These are phyloP conservation scores for Cladosporium sp. DNA, from an alignment of 2,329 filamentous ascomycete species.

Conservation along the genomic window DNA sequence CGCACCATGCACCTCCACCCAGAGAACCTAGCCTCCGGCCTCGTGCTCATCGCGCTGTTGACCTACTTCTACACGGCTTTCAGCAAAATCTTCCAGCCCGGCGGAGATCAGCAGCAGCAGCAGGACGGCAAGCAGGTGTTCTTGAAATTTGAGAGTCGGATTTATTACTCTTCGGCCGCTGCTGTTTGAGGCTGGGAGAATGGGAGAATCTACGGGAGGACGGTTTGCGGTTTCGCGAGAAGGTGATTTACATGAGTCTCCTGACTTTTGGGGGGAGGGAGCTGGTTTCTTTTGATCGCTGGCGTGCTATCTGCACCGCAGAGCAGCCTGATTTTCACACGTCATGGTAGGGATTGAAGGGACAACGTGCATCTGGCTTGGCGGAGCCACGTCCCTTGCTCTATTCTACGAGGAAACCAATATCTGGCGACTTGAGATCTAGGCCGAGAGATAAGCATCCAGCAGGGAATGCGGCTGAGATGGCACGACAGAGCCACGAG, in stretches of 20 bases:
- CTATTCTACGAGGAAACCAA: neutral
- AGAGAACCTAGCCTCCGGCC: constrained; percentile 22
- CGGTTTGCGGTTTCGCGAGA: no score
- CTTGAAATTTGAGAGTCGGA: constrained; percentile 5
- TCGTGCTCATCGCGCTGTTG: constrained; percentile 22
- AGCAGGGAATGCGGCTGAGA: neutral
- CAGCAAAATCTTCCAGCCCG: constrained; percentile 20
- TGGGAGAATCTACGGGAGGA: neutral
- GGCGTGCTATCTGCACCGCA: neutral
- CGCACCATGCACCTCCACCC: constrained; percentile 1
- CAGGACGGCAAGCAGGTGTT: neutral
- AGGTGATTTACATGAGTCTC: neutral
- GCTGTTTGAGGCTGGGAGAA: constrained; percentile 3
- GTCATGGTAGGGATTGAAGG: neutral
- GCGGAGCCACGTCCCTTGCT: neutral
- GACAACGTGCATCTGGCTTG: neutral
- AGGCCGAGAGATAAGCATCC: neutral
- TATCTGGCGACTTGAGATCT: neutral
- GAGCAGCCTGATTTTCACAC: neutral
- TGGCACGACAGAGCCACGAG: neutral
- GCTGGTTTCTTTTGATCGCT: neutral
- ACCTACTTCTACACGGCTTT: constrained; percentile 25
- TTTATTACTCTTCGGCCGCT: constrained; percentile 14
- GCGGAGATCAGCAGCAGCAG: constrained; percentile 10
- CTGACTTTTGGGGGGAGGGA: neutral